Evolutionary conservation across 1,284 basidiomycete species (phyloP).

Genomic region (Leccinum pachyderme): DNA sequence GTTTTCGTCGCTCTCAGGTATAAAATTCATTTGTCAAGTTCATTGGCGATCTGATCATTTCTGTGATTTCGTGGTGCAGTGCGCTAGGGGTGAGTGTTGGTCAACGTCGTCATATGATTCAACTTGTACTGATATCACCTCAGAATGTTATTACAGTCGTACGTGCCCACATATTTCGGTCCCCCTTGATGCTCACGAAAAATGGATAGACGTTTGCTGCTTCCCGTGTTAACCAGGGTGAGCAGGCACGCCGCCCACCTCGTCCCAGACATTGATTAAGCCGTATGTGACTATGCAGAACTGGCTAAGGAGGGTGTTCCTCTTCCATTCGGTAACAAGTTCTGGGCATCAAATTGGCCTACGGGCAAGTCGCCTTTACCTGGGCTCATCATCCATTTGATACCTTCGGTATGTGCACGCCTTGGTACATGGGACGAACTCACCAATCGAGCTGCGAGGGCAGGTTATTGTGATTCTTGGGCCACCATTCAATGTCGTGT

Average conservation of each 20-base stretch:
- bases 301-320: slow-evolving; percentile 43
- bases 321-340: slow-evolving; percentile 38
- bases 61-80: slow-evolving; percentile 7
- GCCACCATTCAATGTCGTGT: slow-evolving; percentile 45
- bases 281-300: slow-evolving; percentile 21
- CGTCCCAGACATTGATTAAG: background rate
- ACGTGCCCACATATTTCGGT: slow-evolving; percentile 1
- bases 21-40: background rate
- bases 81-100: slow-evolving; percentile 28
- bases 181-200: background rate
- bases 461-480: slow-evolving; percentile 51
- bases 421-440: background rate
- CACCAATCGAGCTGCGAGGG: background rate
- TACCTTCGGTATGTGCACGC: slow-evolving; percentile 28
- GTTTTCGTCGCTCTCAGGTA: slow-evolving; percentile 54
- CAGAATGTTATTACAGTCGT: slow-evolving; percentile 38
- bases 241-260: background rate
- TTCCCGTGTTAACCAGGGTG: slow-evolving; percentile 47
- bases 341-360: slow-evolving; percentile 44
- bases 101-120: background rate
- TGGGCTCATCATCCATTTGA: slow-evolving; percentile 38
- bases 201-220: slow-evolving; percentile 41
- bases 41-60: background rate
- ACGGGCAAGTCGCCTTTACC: slow-evolving; percentile 39
- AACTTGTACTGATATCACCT: slow-evolving; percentile 5